Percentiles rank a stretch among this genome's conserved stretches.
phyloP scores from a whole-genome alignment of 352 stramenopile genomes.

The Globisporangium camurandrum region DNA sequence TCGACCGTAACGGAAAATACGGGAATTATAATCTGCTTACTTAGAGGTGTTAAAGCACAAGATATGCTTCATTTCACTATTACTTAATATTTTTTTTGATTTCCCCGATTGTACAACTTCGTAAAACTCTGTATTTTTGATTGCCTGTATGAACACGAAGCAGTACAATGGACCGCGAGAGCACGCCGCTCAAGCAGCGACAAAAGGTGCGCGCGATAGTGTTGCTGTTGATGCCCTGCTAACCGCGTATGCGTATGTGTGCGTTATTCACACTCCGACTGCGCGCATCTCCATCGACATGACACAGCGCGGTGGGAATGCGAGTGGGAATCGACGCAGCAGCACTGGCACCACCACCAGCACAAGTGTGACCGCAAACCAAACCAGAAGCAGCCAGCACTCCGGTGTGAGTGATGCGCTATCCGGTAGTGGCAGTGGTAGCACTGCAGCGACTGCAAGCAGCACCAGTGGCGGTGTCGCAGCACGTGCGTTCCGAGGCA shows the following conservation, averaged over 20 bases:
- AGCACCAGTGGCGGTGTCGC: constrained; percentile 4
- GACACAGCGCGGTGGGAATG: constrained; percentile 17
- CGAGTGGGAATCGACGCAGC: constrained; percentile 14
- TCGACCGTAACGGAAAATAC: too few species aligned
- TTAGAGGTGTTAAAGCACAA: too few species aligned
- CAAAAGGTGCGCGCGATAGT: constrained; percentile 35
- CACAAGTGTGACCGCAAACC: background rate
- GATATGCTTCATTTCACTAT: too few species aligned
- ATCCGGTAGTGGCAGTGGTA: background rate
- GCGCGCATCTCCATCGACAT: background rate
- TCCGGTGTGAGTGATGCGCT: background rate
- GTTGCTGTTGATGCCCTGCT: background rate
- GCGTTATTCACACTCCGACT: background rate
- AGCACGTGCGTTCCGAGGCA: constrained; percentile 20
- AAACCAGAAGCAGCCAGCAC: background rate
- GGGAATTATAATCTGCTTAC: too few species aligned
- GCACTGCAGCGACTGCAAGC: background rate
- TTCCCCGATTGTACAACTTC: too few species aligned
- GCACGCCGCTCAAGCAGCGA: constrained; percentile 66
- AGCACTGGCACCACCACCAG: constrained; percentile 11
- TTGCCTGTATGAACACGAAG: too few species aligned
- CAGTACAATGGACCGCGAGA: constrained; percentile 58
- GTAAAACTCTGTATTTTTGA: too few species aligned
- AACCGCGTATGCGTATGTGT: background rate
- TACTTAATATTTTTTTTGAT: too few species aligned